Evolutionary conservation across 176 grass and related monocot species (phyloP).

Genomic region (Saccharum officinarum): DNA sequence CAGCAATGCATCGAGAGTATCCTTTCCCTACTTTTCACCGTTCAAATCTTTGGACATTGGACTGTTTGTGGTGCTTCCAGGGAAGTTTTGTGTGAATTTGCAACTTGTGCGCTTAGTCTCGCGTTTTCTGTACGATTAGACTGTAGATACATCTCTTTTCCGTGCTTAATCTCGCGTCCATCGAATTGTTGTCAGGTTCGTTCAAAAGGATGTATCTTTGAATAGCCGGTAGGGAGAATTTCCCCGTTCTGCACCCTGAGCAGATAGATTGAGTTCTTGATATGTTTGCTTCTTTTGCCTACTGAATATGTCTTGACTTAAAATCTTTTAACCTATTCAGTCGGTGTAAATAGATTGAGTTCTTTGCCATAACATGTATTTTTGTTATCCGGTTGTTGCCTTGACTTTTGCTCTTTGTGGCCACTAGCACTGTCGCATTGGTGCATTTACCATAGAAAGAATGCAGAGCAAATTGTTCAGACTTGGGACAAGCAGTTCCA

Average conservation of each 20-base stretch:
- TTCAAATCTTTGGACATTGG: slow-evolving; percentile 22
- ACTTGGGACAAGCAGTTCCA: slow-evolving; percentile 95
- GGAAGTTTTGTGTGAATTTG: slow-evolving; percentile 11
- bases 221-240: neutral
- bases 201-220: slow-evolving; percentile 6
- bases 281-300: slow-evolving; percentile 3
- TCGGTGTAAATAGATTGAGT: neutral
- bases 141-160: neutral
- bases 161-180: neutral
- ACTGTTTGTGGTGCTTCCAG: neutral
- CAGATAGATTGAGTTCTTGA: slow-evolving; percentile 7
- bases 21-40: slow-evolving; percentile 46
- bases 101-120: slow-evolving; percentile 8
- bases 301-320: slow-evolving; percentile 11
- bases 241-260: neutral
- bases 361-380: slow-evolving; percentile 4
- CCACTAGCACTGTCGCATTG: slow-evolving; percentile 89
- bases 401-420: slow-evolving; percentile 48
- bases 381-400: slow-evolving; percentile 38
- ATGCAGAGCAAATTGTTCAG: slow-evolving; percentile 84
- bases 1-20: slow-evolving; percentile 99
- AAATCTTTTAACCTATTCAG: slow-evolving; percentile 10
- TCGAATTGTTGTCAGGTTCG: slow-evolving; percentile 1
- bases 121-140: neutral
- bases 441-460: slow-evolving; percentile 98